Base-by-base conservation (phyloP, 306 rosid species). In the Bauhinia variegata region DNA sequence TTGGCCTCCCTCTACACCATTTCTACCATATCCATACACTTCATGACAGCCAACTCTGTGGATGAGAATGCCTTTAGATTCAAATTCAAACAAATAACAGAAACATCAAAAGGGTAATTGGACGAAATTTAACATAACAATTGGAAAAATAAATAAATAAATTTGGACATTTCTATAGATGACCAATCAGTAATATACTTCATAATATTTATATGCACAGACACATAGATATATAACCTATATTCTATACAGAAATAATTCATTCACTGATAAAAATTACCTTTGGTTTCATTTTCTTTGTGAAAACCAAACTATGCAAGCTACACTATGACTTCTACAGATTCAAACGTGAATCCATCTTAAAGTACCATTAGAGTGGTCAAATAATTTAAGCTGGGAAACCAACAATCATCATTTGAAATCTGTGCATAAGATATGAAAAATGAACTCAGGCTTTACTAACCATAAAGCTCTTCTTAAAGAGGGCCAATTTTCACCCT, bases 241-340 rank as follows among this genome's bases (percentile, higher is more conserved):
- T 28, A 19, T 39, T 53, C 52, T 7, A 37, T 12, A 44, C 19
- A 10, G 8, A 66, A 47, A 63, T 46, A 49, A 54, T 44, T 23
- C 19, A 8, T 54, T 51, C 37, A n/a, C 13, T 54, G 41, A 36
- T 32, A 19, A 74, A 65, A 42, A 57, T 42, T 65, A 86, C 84
- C 86, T 80, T 75, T 84, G 73, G 73, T 83, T 80, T 71, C 83
- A 51, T 75, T 82, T 42, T 83, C 79, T 48, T 78, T 61, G 68
- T 83, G 80, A 71, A 81, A 73, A 52, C 82, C 78, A 63, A 75
- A 76, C 54, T 77, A 75, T 23, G 78, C 88, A 52, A 81, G 78
- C 80, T 78, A 86, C 19, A 85, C 85, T 79, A 83, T 82, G 63
- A 88, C 78, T 81, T 86, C 87, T 15, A 79, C 83, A 53, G 84